Evolutionary conservation across 176 grass and related monocot species (phyloP), one percentile per base, ranked within the genome.

Genomic region (Cocos nucifera): DNA sequence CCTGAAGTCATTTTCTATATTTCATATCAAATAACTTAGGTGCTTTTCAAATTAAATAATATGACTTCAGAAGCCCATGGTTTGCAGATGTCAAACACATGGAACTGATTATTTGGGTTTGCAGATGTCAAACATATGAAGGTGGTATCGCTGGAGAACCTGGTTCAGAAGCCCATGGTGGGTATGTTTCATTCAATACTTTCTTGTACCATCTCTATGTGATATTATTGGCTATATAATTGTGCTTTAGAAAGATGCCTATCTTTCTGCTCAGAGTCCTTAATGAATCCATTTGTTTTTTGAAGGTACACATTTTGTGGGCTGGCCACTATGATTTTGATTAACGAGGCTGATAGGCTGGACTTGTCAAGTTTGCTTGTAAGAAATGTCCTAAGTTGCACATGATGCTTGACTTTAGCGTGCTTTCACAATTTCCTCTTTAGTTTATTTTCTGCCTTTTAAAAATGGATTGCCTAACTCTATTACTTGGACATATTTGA

Each of bases 71-170:
- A 21, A 21, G 21, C 21, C 21, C 21, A 21, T 21, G 21, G 21
- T 21, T 21, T 21, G 21, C 21, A 21, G 21, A 21, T 1, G 9
- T 9, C 9, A 44, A 44, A 44, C 2, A 44, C 12, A 12, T 44
- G 35, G 6, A 44, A 44, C 35, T 12, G 35, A 44, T 44, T 44
- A 12, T 44, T 44, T 44, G 35, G 35, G 35, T 44, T 32, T 73
- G 51, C 66, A 97, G 92, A 22, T 97, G 87, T 80, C 92, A 97
- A 87, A 97, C 87, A 72, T 97, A 97, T 25, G 92, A 97, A 85
- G 92, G 92, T 80, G 92, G 92, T 67, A 97, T 97, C 77, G 66
- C 78, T 53, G 92, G 92, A 62, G 92, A 97, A 58, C 92, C 92
- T 73, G 64, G 79, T 79, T 78, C 87, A 80, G 92, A 97, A 88